These are phyloP conservation scores for Hanseniaspora jakobsenii DNA, from an alignment of 805 yeast genomes.

Conservation along the genomic window DNA sequence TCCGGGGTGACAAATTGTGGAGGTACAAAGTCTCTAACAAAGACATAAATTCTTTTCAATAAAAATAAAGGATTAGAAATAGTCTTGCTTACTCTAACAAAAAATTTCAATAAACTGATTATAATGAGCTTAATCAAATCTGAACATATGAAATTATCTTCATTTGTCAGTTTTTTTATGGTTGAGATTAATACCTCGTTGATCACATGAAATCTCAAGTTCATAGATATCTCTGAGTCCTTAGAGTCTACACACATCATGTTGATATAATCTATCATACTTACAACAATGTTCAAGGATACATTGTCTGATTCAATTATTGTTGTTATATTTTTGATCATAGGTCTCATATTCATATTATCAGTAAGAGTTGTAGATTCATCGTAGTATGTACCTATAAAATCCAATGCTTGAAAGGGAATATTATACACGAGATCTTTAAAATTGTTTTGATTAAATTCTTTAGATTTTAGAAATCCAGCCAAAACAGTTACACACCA, in stretches of 20 bases:
- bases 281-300: slow-evolving; percentile 2
- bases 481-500: slow-evolving; percentile 1
- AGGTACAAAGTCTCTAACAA: slow-evolving; percentile 47
- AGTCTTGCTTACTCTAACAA: slow-evolving; percentile 8
- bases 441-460: background rate
- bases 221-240: background rate
- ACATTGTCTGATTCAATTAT: slow-evolving; percentile 5
- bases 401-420: background rate
- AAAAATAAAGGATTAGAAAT: slow-evolving; percentile 31
- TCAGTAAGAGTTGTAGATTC: background rate
- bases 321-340: slow-evolving; percentile 2
- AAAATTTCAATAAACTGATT: slow-evolving; percentile 4
- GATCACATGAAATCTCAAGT: slow-evolving; percentile 3
- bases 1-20: slow-evolving; percentile 23
- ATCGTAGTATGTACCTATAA: background rate
- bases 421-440: slow-evolving; percentile 1
- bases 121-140: slow-evolving; percentile 4
- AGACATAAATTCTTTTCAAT: slow-evolving; percentile 51
- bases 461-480: background rate
- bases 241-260: background rate
- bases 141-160: slow-evolving; percentile 1
- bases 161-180: slow-evolving; percentile 2
- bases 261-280: slow-evolving; percentile 13
- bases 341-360: background rate
- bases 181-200: slow-evolving; percentile 1